Evolutionary conservation across 768 basidiomycete species (phyloP), one percentile per base, ranked within the genome.

Genomic region (Leccinum sublutescens): DNA sequence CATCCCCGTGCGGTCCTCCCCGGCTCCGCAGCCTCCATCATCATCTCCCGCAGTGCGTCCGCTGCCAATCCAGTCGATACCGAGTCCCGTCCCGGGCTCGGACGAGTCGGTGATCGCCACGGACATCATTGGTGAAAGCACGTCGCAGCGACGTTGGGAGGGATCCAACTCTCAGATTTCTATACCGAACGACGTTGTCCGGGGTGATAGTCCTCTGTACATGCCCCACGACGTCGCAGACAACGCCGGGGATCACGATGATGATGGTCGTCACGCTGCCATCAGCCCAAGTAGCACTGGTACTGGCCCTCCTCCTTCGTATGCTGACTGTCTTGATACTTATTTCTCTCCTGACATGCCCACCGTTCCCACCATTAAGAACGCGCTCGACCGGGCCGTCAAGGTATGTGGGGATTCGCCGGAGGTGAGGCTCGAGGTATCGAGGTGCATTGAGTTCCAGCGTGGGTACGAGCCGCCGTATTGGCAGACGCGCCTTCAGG

Each of bases 401-500:
- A 58, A 17, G 9, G 43, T 52, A 0, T 73, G 62, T 15, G 63
- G 62, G 3, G 64, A 45, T 12, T 64, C 69, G 7, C 50, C 12
- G 2, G 57, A 62, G 21, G 63, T 73, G 34, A 63, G 59, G 11
- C 60, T 50, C 11, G 69, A 65, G 25, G 65, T 73, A 8, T 47
- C 56, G 47, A 66, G 34, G 53, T 73, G 72, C 56, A 63, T 74
- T 55, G 33, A 53, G 34, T 71, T 58, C 29, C 19, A 61, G 5
- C 58, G 29, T 19, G 72, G 69, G 2, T 73, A 69, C 27, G 72
- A 74, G 12, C 66, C 64, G 19, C 55, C 64, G 2, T 69, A 71
- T 55, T 73, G 72, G 72, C 59, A 68, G 31, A 52, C 54, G 5
- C 63, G 64, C 11, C 66, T 73, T 27, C 62, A 59, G 55, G 64